Evolutionary conservation across 1,284 basidiomycete species (phyloP), one percentile per base, ranked within the genome.

Genomic region (Flammula alnicola): DNA sequence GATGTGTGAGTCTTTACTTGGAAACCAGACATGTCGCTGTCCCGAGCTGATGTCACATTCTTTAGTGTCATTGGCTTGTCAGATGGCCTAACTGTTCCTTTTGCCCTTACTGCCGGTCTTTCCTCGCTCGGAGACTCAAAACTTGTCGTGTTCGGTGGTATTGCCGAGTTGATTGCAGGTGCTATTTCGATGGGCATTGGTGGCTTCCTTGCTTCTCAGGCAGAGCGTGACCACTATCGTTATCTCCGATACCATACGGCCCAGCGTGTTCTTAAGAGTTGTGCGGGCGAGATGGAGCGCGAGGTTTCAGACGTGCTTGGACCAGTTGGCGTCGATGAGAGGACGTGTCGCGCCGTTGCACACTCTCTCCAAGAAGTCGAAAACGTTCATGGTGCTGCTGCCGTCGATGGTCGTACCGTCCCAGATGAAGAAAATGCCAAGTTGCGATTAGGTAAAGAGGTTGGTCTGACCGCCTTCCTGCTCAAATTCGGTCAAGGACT

Each of bases 111-210:
- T 1, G 91, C 92, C 11, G 93, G 95, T 57, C 81, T 98, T 8
- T 95, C 94, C 1, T 93, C 91, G 1, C 81, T 98, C 14, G 95
- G 95, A 40, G 86, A 90, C 58, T 93, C 91, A 10, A 84, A 79
- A 46, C 79, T 97, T 29, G 95, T 98, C 60, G 91, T 98, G 38
- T 78, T 97, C 40, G 92, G 93, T 60, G 93, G 95, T 39, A 73
- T 97, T 42, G 92, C 95, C 22, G 93, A 98, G 68, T 85, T 97
- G 56, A 91, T 95, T 51, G 93, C 94, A 2, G 95, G 95, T n/a
- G 91, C 94, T 7, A 93, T 98, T 54, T 89, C 86, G 0, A 99
- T 98, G 96, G 95, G 95, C 52, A 91, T 98, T 41, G 96, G 96
- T 49, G 96, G 96, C 20, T 98, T 96, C 78, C 86, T 99, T 47